These are phyloP conservation scores for Yamadazyma tumulicola DNA, from an alignment of 805 yeast species.

Conservation along the genomic window DNA sequence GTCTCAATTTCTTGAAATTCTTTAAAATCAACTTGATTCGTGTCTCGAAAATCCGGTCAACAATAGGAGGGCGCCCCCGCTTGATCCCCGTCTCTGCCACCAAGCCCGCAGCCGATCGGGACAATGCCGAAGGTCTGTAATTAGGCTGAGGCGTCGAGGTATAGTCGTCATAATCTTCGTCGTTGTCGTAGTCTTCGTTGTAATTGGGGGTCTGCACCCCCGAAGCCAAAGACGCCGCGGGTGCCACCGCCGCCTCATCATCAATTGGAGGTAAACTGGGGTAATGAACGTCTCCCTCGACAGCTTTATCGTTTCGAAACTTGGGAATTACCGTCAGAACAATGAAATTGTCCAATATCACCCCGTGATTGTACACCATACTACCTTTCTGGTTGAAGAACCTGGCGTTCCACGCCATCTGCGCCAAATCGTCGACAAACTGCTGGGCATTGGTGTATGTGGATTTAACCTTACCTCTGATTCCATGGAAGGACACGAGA, in stretches of 20 bases:
- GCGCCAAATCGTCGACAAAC: constrained; percentile 74
- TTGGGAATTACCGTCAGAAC: constrained; percentile 46
- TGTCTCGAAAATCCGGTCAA: constrained; percentile 88
- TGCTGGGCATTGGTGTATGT: constrained; percentile 60
- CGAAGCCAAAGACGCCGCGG: constrained; percentile 1
- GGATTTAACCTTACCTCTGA: constrained; percentile 27
- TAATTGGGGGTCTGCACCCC: constrained; percentile 1
- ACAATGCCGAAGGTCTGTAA: not conserved
- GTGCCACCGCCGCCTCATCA: constrained; percentile 24
- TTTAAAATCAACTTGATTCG: constrained; percentile 85
- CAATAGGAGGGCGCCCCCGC: constrained; percentile 88
- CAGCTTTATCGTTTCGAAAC: constrained; percentile 39
- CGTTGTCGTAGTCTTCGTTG: constrained; percentile 15
- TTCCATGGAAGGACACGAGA: constrained; percentile 79
- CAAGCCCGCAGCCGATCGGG: not conserved
- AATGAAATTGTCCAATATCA: constrained; percentile 51
- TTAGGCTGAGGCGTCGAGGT: constrained; percentile 10
- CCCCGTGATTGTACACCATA: constrained; percentile 65
- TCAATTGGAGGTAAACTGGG: constrained; percentile 74
- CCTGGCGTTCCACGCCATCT: constrained; percentile 87
- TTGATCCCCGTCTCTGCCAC: constrained; percentile 49
- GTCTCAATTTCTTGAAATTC: constrained; percentile 70
- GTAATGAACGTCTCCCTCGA: constrained; percentile 41
- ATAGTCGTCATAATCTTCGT: constrained; percentile 14
- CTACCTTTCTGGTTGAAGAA: constrained; percentile 73